Evolutionary conservation across 257 asterid genomes (phyloP), one percentile per base, ranked within the genome.

Genomic region (Lycium ferocissimum): DNA sequence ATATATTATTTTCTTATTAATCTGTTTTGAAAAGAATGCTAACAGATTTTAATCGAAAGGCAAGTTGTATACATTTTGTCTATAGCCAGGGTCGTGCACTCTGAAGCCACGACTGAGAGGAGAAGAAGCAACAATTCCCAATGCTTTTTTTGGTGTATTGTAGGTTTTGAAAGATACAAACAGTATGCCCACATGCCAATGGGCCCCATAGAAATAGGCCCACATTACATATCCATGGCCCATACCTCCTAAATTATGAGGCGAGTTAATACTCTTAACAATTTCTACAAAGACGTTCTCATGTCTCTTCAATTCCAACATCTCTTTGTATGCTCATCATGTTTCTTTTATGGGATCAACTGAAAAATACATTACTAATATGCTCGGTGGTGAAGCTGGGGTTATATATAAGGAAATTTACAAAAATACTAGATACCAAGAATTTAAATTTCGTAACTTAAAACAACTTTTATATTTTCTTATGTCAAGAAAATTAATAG

Each of bases 261-360:
- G 72, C 12, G 72, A 65, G 40, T 65, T 12, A 7, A 20, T 47
- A 20, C 45, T 40, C 61, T 75, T 3, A 47, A 5, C 61, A 20
- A 20, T 22, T 75, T 75, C 11, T 6, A 49, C 43, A 2, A 47
- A 20, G 8, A 59, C 33, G 54, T 69, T 79, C 61, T 83, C 33
- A 40, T 85, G 86, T 80, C 86, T 83, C 88, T 86, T 86, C 86
- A 83, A 47, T 83, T 89, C 86, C 88, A 85, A 88, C 88, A 83
- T 37, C 56, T 15, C 6, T 67, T 12, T 59, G 33, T 18, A 57
- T 14, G 20, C 43, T 1, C n/a, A 7, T 67, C 58, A 47, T 75
- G 45, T 75, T 49, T 49, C 45, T 75, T 49, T 13, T 6, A 10
- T 20, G 80, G 80, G 61, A 33, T 66, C 73, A 66, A 35, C 33